phyloP scores from a whole-genome alignment of 2,329 filamentous ascomycete species.

The Xylariaceae sp. region DNA sequence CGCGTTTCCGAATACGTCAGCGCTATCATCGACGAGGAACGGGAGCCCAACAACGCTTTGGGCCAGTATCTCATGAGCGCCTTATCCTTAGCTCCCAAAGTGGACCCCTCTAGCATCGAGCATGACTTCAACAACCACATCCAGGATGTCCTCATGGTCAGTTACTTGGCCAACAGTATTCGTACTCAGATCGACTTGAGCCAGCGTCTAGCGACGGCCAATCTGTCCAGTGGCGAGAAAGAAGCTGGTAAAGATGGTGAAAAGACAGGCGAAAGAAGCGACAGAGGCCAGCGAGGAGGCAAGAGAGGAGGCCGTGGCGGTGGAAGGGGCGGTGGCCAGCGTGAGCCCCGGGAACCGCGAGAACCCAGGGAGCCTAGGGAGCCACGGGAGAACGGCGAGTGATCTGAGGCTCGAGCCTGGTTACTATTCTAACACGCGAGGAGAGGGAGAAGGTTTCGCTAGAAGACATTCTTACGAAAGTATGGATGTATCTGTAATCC shows the following conservation, averaged over 20 bases:
- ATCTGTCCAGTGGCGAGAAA: conserved; percentile 50
- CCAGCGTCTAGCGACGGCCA: conserved; percentile 84
- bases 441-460: too few relatives aligned
- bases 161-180: conserved; percentile 97
- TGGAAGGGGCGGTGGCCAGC: conserved; percentile 40
- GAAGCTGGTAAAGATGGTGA: conserved; percentile 33
- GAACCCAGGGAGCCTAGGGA: conserved; percentile 17
- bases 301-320: conserved; percentile 44
- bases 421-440: too few relatives aligned
- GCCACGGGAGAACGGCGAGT: conserved; percentile 16
- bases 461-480: too few relatives aligned
- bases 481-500: too few relatives aligned
- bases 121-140: conserved; percentile 99
- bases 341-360: conserved; percentile 45
- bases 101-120: conserved; percentile 85
- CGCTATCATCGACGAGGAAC: conserved; percentile 90
- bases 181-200: conserved; percentile 98
- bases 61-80: conserved; percentile 95
- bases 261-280: conserved; percentile 39
- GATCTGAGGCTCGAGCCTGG: too few relatives aligned
- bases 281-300: conserved; percentile 42
- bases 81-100: conserved; percentile 89
- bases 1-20: conserved; percentile 89
- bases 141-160: conserved; percentile 96
- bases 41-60: conserved; percentile 81